Evolutionary conservation across 306 rosid species (phyloP).

Genomic region (Trifolium repens): DNA sequence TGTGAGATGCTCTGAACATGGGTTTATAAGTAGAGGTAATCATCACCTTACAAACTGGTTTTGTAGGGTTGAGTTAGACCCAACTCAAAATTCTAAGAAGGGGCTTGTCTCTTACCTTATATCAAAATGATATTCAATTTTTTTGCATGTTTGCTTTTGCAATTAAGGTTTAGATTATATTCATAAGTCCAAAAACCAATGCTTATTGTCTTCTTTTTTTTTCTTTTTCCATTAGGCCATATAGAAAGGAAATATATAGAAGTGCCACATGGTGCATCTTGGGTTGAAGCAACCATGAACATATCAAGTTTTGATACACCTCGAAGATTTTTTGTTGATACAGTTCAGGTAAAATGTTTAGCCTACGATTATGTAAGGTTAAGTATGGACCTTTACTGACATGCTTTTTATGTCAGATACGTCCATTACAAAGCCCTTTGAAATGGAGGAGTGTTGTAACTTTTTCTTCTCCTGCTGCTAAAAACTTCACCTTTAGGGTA

Average conservation of each 20-base stretch:
- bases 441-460: constrained; percentile 73
- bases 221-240: constrained; percentile 61
- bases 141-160: constrained; percentile 1
- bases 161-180: constrained; percentile 31
- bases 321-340: constrained; percentile 83
- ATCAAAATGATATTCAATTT: constrained; percentile 28
- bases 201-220: constrained; percentile 27
- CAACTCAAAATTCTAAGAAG: too few relatives aligned
- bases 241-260: constrained; percentile 84
- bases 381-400: constrained; percentile 43
- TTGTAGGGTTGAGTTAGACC: too few relatives aligned
- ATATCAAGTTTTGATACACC: constrained; percentile 89
- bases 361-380: constrained; percentile 32
- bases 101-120: constrained; percentile 25
- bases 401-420: constrained; percentile 65
- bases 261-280: constrained; percentile 87
- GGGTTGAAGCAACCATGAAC: constrained; percentile 94
- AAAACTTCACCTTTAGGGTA: constrained; percentile 83
- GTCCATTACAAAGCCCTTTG: constrained; percentile 78
- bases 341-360: constrained; percentile 74
- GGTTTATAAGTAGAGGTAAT: too few relatives aligned
- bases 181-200: constrained; percentile 32
- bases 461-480: constrained; percentile 81
- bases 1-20: too few relatives aligned
- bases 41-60: too few relatives aligned